Evolutionary conservation across 2,329 filamentous ascomycete species (phyloP).

Genomic region (Cercospora zeae-maydis): DNA sequence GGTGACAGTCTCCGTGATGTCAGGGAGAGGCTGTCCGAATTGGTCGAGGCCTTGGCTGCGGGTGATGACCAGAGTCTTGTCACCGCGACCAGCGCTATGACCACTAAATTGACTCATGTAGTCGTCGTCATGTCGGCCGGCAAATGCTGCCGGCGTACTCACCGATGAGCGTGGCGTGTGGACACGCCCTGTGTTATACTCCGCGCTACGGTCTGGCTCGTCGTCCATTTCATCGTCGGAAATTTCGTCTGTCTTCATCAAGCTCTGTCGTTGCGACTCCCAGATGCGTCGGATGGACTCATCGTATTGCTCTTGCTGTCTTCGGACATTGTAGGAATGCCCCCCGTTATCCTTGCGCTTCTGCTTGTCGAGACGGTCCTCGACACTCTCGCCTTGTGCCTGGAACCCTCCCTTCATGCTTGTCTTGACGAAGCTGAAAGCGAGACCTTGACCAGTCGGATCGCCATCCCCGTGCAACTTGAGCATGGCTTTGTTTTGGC

Average conservation of each 20-base stretch:
- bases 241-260: slow-evolving; percentile 70
- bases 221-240: slow-evolving; percentile 70
- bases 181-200: slow-evolving; percentile 38
- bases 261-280: slow-evolving; percentile 76
- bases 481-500: slow-evolving; percentile 93
- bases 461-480: slow-evolving; percentile 92
- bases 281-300: slow-evolving; percentile 89
- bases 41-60: slow-evolving; percentile 60
- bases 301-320: slow-evolving; percentile 88
- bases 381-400: slow-evolving; percentile 81
- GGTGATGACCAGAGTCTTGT: slow-evolving; percentile 69
- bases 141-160: slow-evolving; percentile 53
- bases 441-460: slow-evolving; percentile 86
- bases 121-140: slow-evolving; percentile 69
- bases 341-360: slow-evolving; percentile 66
- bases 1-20: slow-evolving; percentile 28
- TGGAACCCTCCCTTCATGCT: slow-evolving; percentile 99
- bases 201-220: slow-evolving; percentile 49
- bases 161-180: slow-evolving; percentile 65
- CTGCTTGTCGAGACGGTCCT: slow-evolving; percentile 81
- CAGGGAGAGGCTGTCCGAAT: slow-evolving; percentile 52
- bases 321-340: slow-evolving; percentile 95
- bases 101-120: slow-evolving; percentile 55
- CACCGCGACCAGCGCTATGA: slow-evolving; percentile 46
- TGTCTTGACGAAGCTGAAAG: slow-evolving; percentile 95